Conservation (phyloP, 2,329 filamentous ascomycete species). For the Colletotrichum sp. region DNA sequence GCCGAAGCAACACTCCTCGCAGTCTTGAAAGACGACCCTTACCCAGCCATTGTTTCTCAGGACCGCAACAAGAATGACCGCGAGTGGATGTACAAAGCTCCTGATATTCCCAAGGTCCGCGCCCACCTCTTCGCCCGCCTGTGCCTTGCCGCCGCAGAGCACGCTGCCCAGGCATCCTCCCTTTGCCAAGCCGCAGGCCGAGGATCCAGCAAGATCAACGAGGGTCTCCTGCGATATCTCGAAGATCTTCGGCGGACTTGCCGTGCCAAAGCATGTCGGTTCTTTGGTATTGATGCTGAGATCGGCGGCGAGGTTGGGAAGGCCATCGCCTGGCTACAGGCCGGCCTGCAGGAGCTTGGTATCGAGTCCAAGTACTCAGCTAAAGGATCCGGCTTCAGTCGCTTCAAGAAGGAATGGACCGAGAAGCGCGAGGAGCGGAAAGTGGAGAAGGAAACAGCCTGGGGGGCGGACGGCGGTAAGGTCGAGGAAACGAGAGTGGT, state of each 20-base stretch:
- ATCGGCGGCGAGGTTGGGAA: constrained; percentile 80
- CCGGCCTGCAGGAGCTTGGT: constrained; percentile 77
- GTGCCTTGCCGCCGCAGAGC: constrained; percentile 86
- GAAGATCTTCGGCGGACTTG: constrained; percentile 77
- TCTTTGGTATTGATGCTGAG: constrained; percentile 91
- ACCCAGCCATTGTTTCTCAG: constrained; percentile 82
- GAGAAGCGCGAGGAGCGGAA: constrained; percentile 82
- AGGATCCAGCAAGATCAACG: constrained; percentile 56
- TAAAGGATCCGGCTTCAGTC: constrained; percentile 63
- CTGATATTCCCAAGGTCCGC: constrained; percentile 86
- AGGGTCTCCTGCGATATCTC: constrained; percentile 73
- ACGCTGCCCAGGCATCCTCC: constrained; percentile 75
- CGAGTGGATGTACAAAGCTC: constrained; percentile 96
- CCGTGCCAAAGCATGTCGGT: constrained; percentile 85
- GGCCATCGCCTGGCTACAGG: constrained; percentile 85
- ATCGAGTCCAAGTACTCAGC: constrained; percentile 58
- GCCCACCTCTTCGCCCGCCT: constrained; percentile 87
- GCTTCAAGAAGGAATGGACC: constrained; percentile 74
- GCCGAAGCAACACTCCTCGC: constrained; percentile 91
- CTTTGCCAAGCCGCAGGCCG: constrained; percentile 45
- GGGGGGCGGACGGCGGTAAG: constrained; percentile 85
- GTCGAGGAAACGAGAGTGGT: constrained; percentile 85
- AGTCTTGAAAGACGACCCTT: constrained; percentile 93
- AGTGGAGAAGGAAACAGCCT: constrained; percentile 74
- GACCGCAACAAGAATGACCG: constrained; percentile 81